A percentile compares a stretch with the other conserved stretches of the same genome.
These are phyloP conservation scores for Onygenales sp. DNA, from an alignment of 2,329 filamentous ascomycete species.

Conservation along the genomic window DNA sequence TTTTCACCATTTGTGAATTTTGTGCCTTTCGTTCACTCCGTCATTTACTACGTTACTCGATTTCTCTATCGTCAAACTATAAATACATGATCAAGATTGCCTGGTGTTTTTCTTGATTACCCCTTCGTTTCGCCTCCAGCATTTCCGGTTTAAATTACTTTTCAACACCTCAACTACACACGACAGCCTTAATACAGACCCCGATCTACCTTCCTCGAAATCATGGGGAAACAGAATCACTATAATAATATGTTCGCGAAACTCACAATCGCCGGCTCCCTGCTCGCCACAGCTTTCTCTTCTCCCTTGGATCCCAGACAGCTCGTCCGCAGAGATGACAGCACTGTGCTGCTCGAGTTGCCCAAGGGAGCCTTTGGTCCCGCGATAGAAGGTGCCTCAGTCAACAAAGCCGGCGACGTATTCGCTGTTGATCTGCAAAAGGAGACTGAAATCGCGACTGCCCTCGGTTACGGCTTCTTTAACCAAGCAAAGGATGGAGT, in stretches of 20 bases:
- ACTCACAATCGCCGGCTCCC: not conserved
- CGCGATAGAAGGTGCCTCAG: not conserved
- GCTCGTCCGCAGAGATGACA: not conserved
- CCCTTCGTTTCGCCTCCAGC: not conserved
- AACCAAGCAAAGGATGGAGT: not conserved
- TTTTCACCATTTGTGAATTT: no score
- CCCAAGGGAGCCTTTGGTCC: not conserved
- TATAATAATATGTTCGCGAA: not conserved
- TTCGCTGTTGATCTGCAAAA: constrained; percentile 2
- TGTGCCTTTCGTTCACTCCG: not conserved
- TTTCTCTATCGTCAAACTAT: not conserved
- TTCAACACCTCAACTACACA: not conserved
- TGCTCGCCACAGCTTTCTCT: not conserved
- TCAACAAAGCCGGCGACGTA: constrained; percentile 1
- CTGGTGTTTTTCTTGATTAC: not conserved
- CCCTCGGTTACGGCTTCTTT: not conserved
- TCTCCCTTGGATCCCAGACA: not conserved
- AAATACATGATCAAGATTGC: not conserved
- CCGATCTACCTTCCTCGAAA: not conserved
- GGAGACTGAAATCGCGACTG: not conserved
- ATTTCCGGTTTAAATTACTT: no score
- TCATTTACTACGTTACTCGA: not conserved
- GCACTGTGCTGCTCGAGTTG: not conserved
- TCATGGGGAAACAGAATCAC: not conserved
- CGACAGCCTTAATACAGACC: not conserved